A percentile compares a stretch with the other conserved stretches of the same genome.
Evolutionary conservation across 1,284 basidiomycete genomes (phyloP).

Genomic region (Sanghuangporus sanghuang): DNA sequence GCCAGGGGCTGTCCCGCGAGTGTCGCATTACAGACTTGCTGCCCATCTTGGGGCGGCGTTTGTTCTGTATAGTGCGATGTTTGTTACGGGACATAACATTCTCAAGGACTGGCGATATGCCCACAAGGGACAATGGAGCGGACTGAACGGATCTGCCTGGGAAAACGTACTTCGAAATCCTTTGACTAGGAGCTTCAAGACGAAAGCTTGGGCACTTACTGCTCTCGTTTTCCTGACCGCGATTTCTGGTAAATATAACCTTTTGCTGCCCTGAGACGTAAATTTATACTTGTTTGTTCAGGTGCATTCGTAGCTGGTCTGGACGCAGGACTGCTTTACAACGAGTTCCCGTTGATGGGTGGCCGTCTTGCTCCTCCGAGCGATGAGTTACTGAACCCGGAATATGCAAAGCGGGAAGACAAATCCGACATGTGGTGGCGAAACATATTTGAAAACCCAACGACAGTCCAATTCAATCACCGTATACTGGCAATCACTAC

Average conservation of each 20-base stretch:
- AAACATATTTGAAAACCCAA: constrained; percentile 96
- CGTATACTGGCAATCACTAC: constrained; percentile 87
- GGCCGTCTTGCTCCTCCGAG: constrained; percentile 78
- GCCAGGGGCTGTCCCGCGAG: constrained; percentile 85
- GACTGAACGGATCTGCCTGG: constrained; percentile 42
- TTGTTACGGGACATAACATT: constrained; percentile 75
- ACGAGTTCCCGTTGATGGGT: constrained; percentile 98
- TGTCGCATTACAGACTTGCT: constrained; percentile 95
- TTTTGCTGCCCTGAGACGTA: not conserved
- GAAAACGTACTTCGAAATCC: constrained; percentile 51
- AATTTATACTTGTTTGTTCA: constrained; percentile 27
- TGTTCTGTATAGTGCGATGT: constrained; percentile 88
- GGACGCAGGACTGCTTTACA: constrained; percentile 95
- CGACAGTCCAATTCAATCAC: constrained; percentile 96
- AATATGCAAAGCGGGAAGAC: constrained; percentile 68
- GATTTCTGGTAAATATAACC: constrained; percentile 59
- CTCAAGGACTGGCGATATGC: constrained; percentile 81
- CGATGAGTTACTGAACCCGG: constrained; percentile 77
- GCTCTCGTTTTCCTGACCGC: constrained; percentile 87
- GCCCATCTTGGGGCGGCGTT: constrained; percentile 92
- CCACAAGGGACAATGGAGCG: constrained; percentile 37
- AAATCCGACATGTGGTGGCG: constrained; percentile 82
- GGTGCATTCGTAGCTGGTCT: constrained; percentile 98
- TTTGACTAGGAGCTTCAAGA: constrained; percentile 53
- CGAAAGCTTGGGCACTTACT: constrained; percentile 56